These are phyloP conservation scores for Geotrichum candidum DNA, from an alignment of 1,139 yeast genomes.

Conservation along the genomic window DNA sequence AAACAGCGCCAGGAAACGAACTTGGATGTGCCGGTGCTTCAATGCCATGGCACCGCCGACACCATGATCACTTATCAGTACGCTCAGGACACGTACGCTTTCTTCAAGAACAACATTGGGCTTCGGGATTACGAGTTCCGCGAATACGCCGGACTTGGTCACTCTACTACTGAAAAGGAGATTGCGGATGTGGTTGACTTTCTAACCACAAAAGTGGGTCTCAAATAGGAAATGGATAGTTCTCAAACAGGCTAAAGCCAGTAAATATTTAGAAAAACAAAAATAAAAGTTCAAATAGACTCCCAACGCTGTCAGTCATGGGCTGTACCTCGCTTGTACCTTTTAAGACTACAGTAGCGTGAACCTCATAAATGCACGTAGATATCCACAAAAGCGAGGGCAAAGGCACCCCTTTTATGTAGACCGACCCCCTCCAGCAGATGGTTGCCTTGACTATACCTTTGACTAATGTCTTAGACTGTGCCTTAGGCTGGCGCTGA, in stretches of 20 bases:
- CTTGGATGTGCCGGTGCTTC: slow-evolving; percentile 2
- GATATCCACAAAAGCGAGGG: neutral
- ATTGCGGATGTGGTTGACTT: neutral
- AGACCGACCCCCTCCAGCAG: neutral
- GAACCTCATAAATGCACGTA: neutral
- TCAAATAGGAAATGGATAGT: neutral
- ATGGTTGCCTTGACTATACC: neutral
- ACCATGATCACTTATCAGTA: neutral
- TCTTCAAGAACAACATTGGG: neutral
- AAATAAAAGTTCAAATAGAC: neutral
- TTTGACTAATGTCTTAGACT: no score
- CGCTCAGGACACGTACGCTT: neutral
- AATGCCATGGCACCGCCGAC: slow-evolving; percentile 7
- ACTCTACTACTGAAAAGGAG: slow-evolving; percentile 1
- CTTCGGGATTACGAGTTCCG: neutral
- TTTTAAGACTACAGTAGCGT: neutral
- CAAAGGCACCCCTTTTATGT: neutral
- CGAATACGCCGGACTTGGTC: neutral
- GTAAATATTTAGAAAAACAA: neutral
- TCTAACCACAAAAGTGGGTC: neutral
- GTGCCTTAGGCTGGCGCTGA: no score
- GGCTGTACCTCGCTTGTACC: neutral
- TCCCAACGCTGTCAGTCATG: neutral
- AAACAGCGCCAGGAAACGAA: neutral
- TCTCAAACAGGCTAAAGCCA: neutral